Conservation (phyloP, 2,329 filamentous ascomycete genomes). For the Xylaria sp. region DNA sequence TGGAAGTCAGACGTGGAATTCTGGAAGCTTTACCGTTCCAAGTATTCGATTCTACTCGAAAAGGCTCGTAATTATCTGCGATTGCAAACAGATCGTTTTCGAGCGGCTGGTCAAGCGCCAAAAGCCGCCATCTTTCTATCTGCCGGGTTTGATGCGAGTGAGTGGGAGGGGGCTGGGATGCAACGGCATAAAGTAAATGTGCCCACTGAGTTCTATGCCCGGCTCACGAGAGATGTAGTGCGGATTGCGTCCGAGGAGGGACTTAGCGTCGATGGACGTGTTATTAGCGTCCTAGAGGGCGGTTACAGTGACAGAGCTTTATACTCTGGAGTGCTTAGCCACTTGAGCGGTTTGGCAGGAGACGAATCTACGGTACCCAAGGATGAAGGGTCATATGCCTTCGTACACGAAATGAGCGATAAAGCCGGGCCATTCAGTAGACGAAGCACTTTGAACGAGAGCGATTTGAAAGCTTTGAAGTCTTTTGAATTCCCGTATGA, state of each 20-base stretch:
- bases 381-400: slow-evolving; percentile 56
- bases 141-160: slow-evolving; percentile 95
- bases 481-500: slow-evolving; percentile 65
- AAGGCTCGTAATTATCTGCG: slow-evolving; percentile 84
- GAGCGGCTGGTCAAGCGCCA: slow-evolving; percentile 68
- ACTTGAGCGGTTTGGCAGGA: slow-evolving; percentile 83
- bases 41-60: slow-evolving; percentile 80
- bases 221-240: slow-evolving; percentile 87
- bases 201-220: slow-evolving; percentile 94
- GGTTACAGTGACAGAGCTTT: slow-evolving; percentile 95
- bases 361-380: slow-evolving; percentile 56
- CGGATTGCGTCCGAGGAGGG: slow-evolving; percentile 83
- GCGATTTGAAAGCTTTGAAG: slow-evolving; percentile 48
- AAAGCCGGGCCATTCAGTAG: slow-evolving; percentile 57
- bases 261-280: slow-evolving; percentile 80
- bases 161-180: slow-evolving; percentile 93
- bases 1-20: slow-evolving; percentile 89
- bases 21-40: slow-evolving; percentile 85
- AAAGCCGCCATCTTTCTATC: slow-evolving; percentile 94
- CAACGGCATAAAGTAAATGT: slow-evolving; percentile 96
- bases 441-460: slow-evolving; percentile 49
- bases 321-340: slow-evolving; percentile 87
- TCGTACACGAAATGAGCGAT: slow-evolving; percentile 69
- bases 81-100: slow-evolving; percentile 74
- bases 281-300: slow-evolving; percentile 94